Evolutionary conservation across 2,329 filamentous ascomycete genomes (phyloP).

Genomic region (Cladosporium sp.): DNA sequence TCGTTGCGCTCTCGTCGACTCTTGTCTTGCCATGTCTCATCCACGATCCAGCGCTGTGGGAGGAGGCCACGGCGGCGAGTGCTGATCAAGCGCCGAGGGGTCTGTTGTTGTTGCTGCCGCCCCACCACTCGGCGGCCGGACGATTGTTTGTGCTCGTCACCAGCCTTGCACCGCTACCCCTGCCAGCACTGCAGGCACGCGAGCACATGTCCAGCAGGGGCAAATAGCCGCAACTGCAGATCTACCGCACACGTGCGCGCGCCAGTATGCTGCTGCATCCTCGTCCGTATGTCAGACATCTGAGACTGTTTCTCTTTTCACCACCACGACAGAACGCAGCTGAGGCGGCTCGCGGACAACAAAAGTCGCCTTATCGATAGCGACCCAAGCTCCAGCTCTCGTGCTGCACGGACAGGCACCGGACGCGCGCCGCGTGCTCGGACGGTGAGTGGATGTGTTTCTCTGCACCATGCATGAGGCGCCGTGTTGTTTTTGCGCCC

Average conservation of each 20-base stretch:
- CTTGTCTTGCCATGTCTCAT: too few relatives aligned
- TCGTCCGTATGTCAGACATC: background rate
- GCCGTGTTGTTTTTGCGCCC: background rate
- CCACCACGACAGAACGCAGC: background rate
- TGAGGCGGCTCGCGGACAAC: background rate
- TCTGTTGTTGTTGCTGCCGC: background rate
- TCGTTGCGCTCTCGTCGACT: background rate
- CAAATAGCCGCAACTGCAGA: background rate
- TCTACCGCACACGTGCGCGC: background rate
- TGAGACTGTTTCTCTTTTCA: background rate
- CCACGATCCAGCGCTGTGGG: background rate
- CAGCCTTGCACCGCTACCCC: background rate
- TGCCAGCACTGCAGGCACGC: constrained; percentile 3
- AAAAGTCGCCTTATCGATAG: background rate
- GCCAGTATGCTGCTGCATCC: background rate
- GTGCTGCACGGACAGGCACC: background rate
- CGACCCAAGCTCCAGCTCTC: background rate
- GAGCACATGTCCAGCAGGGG: background rate
- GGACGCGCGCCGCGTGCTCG: background rate
- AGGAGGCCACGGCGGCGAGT: background rate
- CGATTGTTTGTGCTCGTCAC: constrained; percentile 4
- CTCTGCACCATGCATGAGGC: background rate
- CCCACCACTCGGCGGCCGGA: constrained; percentile 1
- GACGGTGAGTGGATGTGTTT: constrained; percentile 2
- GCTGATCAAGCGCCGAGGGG: background rate